Base-by-base conservation (phyloP, 257 asterid genomes). In the Parsonsia alboflavescens region DNA sequence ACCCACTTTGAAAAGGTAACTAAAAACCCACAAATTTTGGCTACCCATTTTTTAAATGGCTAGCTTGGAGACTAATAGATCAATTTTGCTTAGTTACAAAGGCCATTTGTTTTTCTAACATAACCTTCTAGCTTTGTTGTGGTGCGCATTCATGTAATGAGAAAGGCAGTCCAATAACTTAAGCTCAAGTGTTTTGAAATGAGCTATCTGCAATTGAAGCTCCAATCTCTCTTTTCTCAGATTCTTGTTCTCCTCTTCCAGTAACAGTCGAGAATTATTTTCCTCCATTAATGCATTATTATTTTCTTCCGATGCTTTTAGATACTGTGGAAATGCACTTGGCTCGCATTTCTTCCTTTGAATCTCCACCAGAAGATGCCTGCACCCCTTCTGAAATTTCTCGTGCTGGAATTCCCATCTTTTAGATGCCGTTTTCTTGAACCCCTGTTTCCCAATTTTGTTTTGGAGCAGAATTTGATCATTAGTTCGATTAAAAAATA, bases 331-430 rank as follows among this genome's bases (percentile, higher is more conserved):
- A 39, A 84, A 89, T 11, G 68, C 86, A 68, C 88, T 82, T 7
- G 89, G 82, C 72, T 81, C 88, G 70, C 87, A 80, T 62, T 83
- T 89, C 82, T 84, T 89, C 59, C 95, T 74, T 10, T 69, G 79
- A 50, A 87, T 89, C 78, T 85, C 89, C 75, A 15, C 53, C 39
- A 89, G 80, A 74, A 86, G 62, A 71, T 88, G 81, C 33, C 80
- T 77, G 57, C 64, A 57, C 21, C 91, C 96, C 59, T 78, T 82
- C 75, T 73, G 78, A 77, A 88, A 88, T 73, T 89, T 89, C 33
- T 79, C 88, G n/a, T 88, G 96, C 83, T 78, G 90, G 52, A 86
- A 88, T 76, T 88, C 91, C 93, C 90, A 86, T 57, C 88, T 78
- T 61, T 83, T 86, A 3, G 91, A 54, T 21, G 89, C 79, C n/a